These are phyloP conservation scores for Syzygium aromaticum DNA, from an alignment of 345 rosid genomes.

Conservation along the genomic window DNA sequence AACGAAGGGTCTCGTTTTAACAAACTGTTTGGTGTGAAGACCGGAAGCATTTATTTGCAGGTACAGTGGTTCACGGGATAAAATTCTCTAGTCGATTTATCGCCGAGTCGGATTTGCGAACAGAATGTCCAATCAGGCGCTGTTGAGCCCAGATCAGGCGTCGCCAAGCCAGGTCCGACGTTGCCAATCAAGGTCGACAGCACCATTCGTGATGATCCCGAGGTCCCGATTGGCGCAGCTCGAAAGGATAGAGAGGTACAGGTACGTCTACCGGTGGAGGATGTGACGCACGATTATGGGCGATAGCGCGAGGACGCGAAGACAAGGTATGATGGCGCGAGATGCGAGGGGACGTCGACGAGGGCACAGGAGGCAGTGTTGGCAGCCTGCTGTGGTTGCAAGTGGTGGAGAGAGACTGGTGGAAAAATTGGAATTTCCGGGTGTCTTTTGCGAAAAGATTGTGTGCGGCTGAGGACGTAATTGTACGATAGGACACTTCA, in stretches of 20 bases:
- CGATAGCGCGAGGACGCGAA: background rate
- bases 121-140: background rate
- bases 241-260: background rate
- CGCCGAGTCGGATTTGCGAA: background rate
- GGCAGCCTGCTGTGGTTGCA: background rate
- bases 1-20: background rate
- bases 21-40: background rate
- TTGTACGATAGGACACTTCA: background rate
- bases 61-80: background rate
- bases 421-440: background rate
- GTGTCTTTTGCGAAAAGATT: background rate
- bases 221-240: background rate
- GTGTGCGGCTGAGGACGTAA: background rate
- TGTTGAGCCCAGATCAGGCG: background rate
- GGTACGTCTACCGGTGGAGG: background rate
- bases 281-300: background rate
- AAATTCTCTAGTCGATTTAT: background rate
- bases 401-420: background rate
- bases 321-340: background rate
- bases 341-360: background rate
- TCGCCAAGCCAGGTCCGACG: background rate
- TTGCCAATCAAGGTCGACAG: background rate
- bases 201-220: background rate
- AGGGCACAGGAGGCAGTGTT: background rate
- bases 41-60: accelerated